Evolutionary conservation across 441 rosid genomes (phyloP).

Genomic region (Populus hybrid): DNA sequence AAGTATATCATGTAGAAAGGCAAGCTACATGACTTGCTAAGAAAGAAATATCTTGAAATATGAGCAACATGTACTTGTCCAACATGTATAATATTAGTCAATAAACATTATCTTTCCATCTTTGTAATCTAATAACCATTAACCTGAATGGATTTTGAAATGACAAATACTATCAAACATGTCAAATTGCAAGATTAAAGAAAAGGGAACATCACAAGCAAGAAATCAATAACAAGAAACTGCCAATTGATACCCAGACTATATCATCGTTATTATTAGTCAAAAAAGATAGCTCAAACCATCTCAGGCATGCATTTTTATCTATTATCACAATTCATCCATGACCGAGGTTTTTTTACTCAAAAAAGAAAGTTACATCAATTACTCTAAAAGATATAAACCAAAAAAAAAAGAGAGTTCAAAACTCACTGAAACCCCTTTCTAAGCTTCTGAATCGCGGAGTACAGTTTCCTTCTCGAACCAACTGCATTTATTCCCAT

Average conservation of each 20-base stretch:
- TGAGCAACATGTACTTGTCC: neutral
- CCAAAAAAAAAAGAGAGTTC: conserved; percentile 1
- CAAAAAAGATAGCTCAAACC: conserved; percentile 7
- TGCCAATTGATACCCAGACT: conserved; percentile 9
- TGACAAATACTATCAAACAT: neutral
- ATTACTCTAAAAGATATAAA: neutral
- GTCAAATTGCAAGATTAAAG: neutral
- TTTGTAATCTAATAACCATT: neutral
- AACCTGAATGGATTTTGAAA: neutral
- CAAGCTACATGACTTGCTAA: neutral
- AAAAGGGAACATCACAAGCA: neutral
- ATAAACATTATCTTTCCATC: neutral
- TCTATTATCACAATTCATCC: conserved; percentile 19
- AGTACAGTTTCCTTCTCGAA: conserved; percentile 56
- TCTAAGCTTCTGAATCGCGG: conserved; percentile 63
- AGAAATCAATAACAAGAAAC: neutral
- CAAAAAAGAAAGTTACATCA: neutral
- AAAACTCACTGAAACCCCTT: conserved; percentile 50
- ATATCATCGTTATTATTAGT: conserved; percentile 22
- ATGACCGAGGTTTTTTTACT: conserved; percentile 14
- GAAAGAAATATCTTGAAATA: neutral
- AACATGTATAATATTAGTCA: neutral
- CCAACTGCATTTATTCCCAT: conserved; percentile 79
- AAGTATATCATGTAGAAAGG: neutral
- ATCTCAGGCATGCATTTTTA: conserved; percentile 23